Conservation (phyloP, 208 protist species). For the Crithidia sp. region DNA sequence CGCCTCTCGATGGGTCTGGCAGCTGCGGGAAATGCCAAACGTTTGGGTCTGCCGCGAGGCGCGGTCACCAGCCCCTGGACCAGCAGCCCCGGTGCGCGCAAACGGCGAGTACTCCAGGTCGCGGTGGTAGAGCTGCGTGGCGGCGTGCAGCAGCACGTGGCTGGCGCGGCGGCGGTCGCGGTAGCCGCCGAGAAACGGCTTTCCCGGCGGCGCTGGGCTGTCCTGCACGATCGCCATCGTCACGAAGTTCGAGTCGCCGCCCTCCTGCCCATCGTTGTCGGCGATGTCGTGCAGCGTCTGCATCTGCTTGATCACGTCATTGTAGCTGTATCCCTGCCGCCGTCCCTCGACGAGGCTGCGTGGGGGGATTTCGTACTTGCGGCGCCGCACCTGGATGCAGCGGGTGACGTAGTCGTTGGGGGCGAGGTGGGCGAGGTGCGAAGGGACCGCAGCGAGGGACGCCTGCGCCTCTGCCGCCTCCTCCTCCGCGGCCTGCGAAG, state of each 20-base stretch:
- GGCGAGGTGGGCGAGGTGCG: slow-evolving; percentile 52
- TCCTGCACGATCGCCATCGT: slow-evolving; percentile 48
- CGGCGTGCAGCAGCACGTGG: slow-evolving; percentile 88
- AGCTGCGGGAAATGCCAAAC: slow-evolving; percentile 80
- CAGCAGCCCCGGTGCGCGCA: slow-evolving; percentile 7
- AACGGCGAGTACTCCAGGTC: slow-evolving; percentile 73
- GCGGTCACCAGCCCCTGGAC: slow-evolving; percentile 16
- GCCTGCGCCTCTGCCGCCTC: slow-evolving; percentile 20
- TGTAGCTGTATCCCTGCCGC: slow-evolving; percentile 63
- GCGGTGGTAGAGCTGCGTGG: slow-evolving; percentile 88
- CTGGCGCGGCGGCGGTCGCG: slow-evolving; percentile 70
- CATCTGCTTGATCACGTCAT: slow-evolving; percentile 62
- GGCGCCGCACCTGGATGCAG: slow-evolving; percentile 58
- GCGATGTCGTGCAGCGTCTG: slow-evolving; percentile 25
- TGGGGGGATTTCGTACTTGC: slow-evolving; percentile 47
- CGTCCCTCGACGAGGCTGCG: slow-evolving; percentile 60
- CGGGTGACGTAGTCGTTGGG: slow-evolving; percentile 50
- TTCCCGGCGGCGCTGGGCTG: slow-evolving; percentile 26
- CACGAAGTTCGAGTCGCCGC: slow-evolving; percentile 14
- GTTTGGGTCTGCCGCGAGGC: slow-evolving; percentile 93
- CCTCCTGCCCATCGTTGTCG: slow-evolving; percentile 13
- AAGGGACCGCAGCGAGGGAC: slow-evolving; percentile 38
- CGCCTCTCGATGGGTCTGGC: slow-evolving; percentile 91
- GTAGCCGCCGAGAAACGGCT: slow-evolving; percentile 94
- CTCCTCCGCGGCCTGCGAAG: slow-evolving; percentile 9